Percentiles rank a stretch among this genome's conserved stretches.
phyloP scores from a whole-genome alignment of 345 rosid genomes.

The Syzygium jambos region DNA sequence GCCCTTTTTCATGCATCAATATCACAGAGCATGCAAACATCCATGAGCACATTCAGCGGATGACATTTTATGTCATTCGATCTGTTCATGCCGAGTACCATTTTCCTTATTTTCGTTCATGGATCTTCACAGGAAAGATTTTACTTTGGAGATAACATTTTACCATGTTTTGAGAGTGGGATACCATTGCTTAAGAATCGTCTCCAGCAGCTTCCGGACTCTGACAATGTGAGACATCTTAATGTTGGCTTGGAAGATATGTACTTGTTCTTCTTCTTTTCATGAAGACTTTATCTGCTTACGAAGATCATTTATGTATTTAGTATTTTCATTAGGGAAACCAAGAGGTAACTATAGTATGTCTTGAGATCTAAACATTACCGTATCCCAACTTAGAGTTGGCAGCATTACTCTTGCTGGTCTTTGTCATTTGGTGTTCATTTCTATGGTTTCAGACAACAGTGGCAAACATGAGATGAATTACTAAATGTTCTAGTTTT shows the following conservation, averaged over 20 bases:
- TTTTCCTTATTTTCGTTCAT: not conserved
- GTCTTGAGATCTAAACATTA: not conserved
- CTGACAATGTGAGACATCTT: conserved; percentile 59
- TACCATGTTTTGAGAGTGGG: conserved; percentile 95
- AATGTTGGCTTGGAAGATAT: not conserved
- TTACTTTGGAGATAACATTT: conserved; percentile 88
- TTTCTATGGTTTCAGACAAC: not conserved
- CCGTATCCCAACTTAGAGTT: not conserved
- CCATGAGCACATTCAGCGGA: not conserved
- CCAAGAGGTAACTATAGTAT: not conserved
- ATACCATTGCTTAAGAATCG: conserved; percentile 86
- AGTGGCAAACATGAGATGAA: not conserved
- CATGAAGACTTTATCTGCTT: not conserved
- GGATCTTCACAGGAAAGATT: conserved; percentile 67
- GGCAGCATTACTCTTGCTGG: not conserved
- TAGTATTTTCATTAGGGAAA: not conserved
- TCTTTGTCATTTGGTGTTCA: not conserved
- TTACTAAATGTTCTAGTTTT: not conserved
- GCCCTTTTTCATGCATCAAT: not conserved
- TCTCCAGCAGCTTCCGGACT: conserved; percentile 83
- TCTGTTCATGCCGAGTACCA: not conserved
- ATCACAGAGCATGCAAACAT: not conserved
- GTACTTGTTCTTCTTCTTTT: not conserved
- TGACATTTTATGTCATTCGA: not conserved
- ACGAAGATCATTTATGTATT: not conserved